Percentiles rank a stretch among this genome's conserved stretches.
Evolutionary conservation across 805 yeast species (phyloP).

Genomic region (Tetrapisispora taiwanensis): DNA sequence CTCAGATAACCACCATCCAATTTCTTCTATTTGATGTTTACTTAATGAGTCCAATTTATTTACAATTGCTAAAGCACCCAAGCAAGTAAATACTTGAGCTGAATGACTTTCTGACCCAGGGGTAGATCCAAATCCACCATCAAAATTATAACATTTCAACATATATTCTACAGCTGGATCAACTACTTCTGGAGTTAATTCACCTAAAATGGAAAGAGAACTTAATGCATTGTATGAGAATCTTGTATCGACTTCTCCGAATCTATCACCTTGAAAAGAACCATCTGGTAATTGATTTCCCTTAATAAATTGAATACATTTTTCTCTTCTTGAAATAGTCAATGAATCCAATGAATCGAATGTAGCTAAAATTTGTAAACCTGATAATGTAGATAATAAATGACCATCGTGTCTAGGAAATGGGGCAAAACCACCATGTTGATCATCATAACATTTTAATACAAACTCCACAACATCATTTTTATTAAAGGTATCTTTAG

Average conservation of each 20-base stretch:
- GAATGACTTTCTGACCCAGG: slow-evolving; percentile 96
- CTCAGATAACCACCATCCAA: slow-evolving; percentile 85
- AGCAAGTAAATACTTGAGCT: slow-evolving; percentile 80
- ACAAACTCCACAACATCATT: slow-evolving; percentile 62
- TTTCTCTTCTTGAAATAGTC: slow-evolving; percentile 20
- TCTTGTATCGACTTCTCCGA: slow-evolving; percentile 89
- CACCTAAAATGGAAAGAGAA: slow-evolving; percentile 58
- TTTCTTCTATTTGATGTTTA: slow-evolving; percentile 32
- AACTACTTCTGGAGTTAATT: slow-evolving; percentile 43
- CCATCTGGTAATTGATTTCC: slow-evolving; percentile 41
- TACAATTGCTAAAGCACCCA: slow-evolving; percentile 69
- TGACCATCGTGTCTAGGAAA: slow-evolving; percentile 87
- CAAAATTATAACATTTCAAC: slow-evolving; percentile 70
- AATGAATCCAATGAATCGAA: slow-evolving; percentile 47
- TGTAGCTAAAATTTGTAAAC: slow-evolving; percentile 65
- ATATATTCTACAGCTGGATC: slow-evolving; percentile 60
- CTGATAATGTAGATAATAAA: slow-evolving; percentile 73
- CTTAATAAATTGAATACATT: slow-evolving; percentile 32
- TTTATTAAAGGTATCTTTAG: slow-evolving; percentile 47
- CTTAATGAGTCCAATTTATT: slow-evolving; percentile 42
- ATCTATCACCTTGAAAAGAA: slow-evolving; percentile 78
- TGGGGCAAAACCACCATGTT: slow-evolving; percentile 78
- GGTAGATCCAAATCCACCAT: slow-evolving; percentile 88
- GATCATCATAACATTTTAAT: slow-evolving; percentile 47
- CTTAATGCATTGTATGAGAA: slow-evolving; percentile 79